Evolutionary conservation across 768 basidiomycete species (phyloP), one percentile per base, ranked within the genome.

Genomic region (Mycena vulgaris): DNA sequence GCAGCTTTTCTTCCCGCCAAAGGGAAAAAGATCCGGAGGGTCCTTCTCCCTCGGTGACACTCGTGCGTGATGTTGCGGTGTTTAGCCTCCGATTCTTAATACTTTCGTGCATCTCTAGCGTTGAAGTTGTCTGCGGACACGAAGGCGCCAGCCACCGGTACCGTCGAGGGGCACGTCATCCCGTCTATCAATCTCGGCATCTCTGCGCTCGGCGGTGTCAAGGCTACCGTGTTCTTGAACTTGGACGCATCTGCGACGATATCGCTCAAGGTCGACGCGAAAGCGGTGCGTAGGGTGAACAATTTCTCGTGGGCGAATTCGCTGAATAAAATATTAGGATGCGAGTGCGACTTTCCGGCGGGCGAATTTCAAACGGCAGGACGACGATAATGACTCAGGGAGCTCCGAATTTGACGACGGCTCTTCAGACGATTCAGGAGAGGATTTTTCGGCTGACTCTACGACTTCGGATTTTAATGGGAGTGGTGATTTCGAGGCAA

Each of bases 1-100:
- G 0, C 74, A 84, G 66, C 75, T 88, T 37, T 75, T 79, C 56
- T 89, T 88, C 80, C 88, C 87, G 13, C 82, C 83, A 1, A 69
- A 74, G 23, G 76, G 78, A 19, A 55, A 73, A 59, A 30, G 72
- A 13, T 60, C 66, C 5, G 74, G 70, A 0, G 63, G 66, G 5
- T 28, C 30, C 6, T 60, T 68, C 33, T 56, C 59, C 19, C 66
- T 68, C 5, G 66, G 66, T 13, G 53, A 68, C 25, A 68, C 66
- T 1, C 66, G 66, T 68, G 19, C 42, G 59, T 68, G 16, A 33
- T 56, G n/a, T n/a, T n/a, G n/a, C n/a, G n/a, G n/a, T n/a, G n/a
- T n/a, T n/a, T n/a, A n/a, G n/a, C n/a, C n/a, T n/a, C n/a, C n/a
- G n/a, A n/a, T n/a, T n/a, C n/a, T n/a, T n/a, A n/a, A n/a, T n/a